Conservation (phyloP, 306 rosid species). For the Gleditsia sinensis region DNA sequence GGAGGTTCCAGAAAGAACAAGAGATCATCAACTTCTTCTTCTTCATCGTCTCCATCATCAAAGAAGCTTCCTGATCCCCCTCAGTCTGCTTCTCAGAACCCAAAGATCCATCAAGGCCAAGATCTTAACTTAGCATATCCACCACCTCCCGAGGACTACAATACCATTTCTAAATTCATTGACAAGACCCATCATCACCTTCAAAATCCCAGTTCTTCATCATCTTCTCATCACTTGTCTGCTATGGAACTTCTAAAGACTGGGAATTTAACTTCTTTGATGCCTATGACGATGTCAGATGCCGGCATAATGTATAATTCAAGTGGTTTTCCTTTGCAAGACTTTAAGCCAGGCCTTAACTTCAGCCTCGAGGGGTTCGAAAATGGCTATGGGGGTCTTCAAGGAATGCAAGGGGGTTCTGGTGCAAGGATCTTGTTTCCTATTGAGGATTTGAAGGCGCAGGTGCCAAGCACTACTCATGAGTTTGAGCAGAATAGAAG, state of each 20-base stretch:
- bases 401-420: constrained; percentile 54
- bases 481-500: constrained; percentile 59
- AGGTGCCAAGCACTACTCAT: constrained; percentile 47
- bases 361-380: constrained; percentile 78
- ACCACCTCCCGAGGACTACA: constrained; percentile 46
- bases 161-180: constrained; percentile 46
- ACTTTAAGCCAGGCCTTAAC: constrained; percentile 66
- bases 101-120: constrained; percentile 77
- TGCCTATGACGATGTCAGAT: constrained; percentile 50
- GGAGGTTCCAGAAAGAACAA: constrained; percentile 98
- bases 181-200: constrained; percentile 34
- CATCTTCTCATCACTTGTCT: constrained; percentile 44
- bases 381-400: constrained; percentile 56
- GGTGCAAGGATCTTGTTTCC: constrained; percentile 90
- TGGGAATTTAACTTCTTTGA: constrained; percentile 59
- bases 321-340: constrained; percentile 63
- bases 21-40: constrained; percentile 54
- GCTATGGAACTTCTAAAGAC: constrained; percentile 73
- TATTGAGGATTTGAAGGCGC: constrained; percentile 69
- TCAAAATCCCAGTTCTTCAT: constrained; percentile 45
- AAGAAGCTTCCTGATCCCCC: constrained; percentile 52
- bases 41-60: constrained; percentile 45
- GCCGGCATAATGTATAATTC: constrained; percentile 52
- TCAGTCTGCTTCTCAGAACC: constrained; percentile 61
- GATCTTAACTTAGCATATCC: constrained; percentile 88